phyloP scores from a whole-genome alignment of 805 yeast genomes.

The Yueomyces sp. region DNA sequence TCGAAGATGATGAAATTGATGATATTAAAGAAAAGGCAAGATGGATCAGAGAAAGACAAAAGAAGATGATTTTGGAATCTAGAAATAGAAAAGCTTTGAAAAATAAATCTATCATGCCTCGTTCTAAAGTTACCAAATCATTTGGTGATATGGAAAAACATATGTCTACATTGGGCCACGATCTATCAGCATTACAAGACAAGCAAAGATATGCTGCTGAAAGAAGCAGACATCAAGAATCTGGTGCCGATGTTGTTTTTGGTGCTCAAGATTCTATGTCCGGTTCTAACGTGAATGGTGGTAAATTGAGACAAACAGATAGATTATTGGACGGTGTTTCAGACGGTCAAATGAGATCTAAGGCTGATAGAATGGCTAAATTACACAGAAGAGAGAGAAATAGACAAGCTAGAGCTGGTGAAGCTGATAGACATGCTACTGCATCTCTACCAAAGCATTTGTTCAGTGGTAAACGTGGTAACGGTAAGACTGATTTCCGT shows the following conservation, averaged over 20 bases:
- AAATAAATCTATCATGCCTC: slow-evolving; percentile 79
- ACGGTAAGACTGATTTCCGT: slow-evolving; percentile 85
- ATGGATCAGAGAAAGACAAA: slow-evolving; percentile 94
- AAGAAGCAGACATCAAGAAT: slow-evolving; percentile 28
- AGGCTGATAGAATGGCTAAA: slow-evolving; percentile 79
- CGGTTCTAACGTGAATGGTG: slow-evolving; percentile 24
- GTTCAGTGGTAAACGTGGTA: slow-evolving; percentile 93
- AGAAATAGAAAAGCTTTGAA: slow-evolving; percentile 77
- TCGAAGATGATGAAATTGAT: slow-evolving; percentile 50
- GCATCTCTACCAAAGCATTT: slow-evolving; percentile 86
- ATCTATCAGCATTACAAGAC: slow-evolving; percentile 51
- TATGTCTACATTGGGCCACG: slow-evolving; percentile 83
- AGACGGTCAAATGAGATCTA: slow-evolving; percentile 67
- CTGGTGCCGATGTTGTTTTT: slow-evolving; percentile 75
- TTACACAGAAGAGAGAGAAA: slow-evolving; percentile 88
- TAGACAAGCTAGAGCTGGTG: slow-evolving; percentile 86
- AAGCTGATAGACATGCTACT: slow-evolving; percentile 83
- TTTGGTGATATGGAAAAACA: slow-evolving; percentile 75
- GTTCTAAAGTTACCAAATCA: slow-evolving; percentile 71
- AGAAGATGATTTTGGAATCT: slow-evolving; percentile 80
- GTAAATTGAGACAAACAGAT: slow-evolving; percentile 47
- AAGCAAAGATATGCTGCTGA: slow-evolving; percentile 30
- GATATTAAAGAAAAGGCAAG: slow-evolving; percentile 72
- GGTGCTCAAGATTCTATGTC: slow-evolving; percentile 26
- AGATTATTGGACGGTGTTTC: slow-evolving; percentile 77